Conservation (phyloP, 176 grass and related monocot species). For the barley (Hordeum vulgare) region DNA sequence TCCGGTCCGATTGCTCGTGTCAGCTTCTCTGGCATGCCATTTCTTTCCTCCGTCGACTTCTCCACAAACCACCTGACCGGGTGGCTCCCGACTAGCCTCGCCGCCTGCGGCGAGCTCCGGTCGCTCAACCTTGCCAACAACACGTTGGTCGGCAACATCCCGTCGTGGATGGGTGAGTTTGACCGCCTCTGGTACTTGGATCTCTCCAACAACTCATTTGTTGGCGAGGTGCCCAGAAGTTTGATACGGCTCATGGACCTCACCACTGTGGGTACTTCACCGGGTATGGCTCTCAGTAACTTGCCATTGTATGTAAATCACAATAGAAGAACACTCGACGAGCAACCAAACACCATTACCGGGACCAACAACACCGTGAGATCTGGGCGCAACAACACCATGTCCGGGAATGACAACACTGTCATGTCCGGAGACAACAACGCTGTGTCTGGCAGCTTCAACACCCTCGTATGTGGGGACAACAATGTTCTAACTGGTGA, state of each 20-base stretch:
- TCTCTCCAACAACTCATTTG: neutral
- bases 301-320: neutral
- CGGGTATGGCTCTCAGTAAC: neutral
- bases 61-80: neutral
- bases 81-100: neutral
- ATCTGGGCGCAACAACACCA: neutral
- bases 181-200: neutral
- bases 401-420: neutral
- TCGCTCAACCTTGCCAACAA: conserved; percentile 14
- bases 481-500: neutral
- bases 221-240: neutral
- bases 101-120: neutral
- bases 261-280: neutral
- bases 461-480: neutral
- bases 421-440: neutral
- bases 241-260: neutral
- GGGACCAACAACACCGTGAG: neutral
- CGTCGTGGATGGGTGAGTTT: conserved; percentile 6
- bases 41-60: neutral
- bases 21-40: neutral
- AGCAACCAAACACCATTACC: neutral
- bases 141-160: conserved; percentile 49
- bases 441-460: neutral
- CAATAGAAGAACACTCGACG: neutral
- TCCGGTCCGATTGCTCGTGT: neutral